Evolutionary conservation across 2,329 filamentous ascomycete genomes (phyloP).

Genomic region (Xylaria sp.): DNA sequence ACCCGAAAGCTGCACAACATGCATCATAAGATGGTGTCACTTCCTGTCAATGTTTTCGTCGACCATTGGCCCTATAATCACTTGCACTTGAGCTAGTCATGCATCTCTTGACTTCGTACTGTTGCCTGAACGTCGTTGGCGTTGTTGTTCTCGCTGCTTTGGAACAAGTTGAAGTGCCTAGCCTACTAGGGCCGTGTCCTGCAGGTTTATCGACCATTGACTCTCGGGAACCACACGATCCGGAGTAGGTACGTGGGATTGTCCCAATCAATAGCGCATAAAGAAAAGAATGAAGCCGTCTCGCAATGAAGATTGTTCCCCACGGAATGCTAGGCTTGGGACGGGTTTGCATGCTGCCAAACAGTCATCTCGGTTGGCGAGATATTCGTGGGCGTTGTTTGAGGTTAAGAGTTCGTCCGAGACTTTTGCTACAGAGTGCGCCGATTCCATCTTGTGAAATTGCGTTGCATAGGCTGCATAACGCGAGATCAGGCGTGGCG

Average conservation of each 20-base stretch:
- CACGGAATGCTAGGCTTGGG: background rate
- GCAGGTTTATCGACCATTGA: slow-evolving; percentile 11
- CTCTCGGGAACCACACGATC: slow-evolving; percentile 11
- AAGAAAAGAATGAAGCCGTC: slow-evolving; percentile 6
- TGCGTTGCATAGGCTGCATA: slow-evolving; percentile 12
- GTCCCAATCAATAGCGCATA: slow-evolving; percentile 3
- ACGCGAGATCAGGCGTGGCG: slow-evolving; percentile 2
- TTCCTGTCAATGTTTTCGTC: background rate
- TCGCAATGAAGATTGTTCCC: slow-evolving; percentile 3
- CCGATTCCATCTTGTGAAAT: slow-evolving; percentile 8
- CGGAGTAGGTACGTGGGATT: slow-evolving; percentile 1
- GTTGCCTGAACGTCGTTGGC: background rate
- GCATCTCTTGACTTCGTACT: background rate
- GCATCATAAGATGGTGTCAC: slow-evolving; percentile 8
- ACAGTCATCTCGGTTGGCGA: slow-evolving; percentile 1
- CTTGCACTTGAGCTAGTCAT: background rate
- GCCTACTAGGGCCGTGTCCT: slow-evolving; percentile 1
- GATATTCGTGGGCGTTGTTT: background rate
- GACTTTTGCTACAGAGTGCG: background rate
- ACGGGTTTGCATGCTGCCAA: slow-evolving; percentile 1
- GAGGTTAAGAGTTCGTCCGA: background rate
- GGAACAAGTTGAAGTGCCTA: background rate
- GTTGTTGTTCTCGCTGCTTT: background rate
- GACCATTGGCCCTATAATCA: background rate
- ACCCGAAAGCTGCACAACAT: slow-evolving; percentile 16